phyloP scores from a whole-genome alignment of 345 rosid genomes.

The Eucalyptus globulus region DNA sequence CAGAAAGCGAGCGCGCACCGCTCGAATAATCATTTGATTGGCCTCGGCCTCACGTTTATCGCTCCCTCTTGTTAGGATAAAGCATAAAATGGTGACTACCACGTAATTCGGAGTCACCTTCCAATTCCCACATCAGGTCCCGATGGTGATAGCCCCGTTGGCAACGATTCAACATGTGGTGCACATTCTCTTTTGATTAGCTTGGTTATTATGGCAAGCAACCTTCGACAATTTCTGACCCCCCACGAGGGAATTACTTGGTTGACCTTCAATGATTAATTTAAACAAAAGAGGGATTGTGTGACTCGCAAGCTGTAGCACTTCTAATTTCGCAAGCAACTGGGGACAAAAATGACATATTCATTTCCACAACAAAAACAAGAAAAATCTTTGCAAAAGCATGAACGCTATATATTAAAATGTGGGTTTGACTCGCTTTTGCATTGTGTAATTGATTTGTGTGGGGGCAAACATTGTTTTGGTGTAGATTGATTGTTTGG shows the following conservation, averaged over 20 bases:
- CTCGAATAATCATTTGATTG: background rate
- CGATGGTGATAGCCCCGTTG: background rate
- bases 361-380: background rate
- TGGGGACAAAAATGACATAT: background rate
- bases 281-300: background rate
- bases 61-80: background rate
- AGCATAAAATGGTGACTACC: background rate
- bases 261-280: background rate
- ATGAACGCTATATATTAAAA: background rate
- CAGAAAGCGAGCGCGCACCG: background rate
- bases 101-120: background rate
- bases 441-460: background rate
- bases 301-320: background rate
- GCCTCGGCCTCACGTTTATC: background rate
- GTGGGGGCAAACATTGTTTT: background rate
- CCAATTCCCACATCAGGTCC: background rate
- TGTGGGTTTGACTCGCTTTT: background rate
- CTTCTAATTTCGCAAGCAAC: background rate
- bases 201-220: background rate
- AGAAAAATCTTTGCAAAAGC: background rate
- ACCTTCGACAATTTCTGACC: background rate
- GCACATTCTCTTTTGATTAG: background rate
- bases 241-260: background rate
- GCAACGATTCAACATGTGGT: background rate
- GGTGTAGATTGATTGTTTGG: background rate